Conservation (phyloP, 495 filamentous ascomycete genomes). For the Podospora pseudoanserina region DNA sequence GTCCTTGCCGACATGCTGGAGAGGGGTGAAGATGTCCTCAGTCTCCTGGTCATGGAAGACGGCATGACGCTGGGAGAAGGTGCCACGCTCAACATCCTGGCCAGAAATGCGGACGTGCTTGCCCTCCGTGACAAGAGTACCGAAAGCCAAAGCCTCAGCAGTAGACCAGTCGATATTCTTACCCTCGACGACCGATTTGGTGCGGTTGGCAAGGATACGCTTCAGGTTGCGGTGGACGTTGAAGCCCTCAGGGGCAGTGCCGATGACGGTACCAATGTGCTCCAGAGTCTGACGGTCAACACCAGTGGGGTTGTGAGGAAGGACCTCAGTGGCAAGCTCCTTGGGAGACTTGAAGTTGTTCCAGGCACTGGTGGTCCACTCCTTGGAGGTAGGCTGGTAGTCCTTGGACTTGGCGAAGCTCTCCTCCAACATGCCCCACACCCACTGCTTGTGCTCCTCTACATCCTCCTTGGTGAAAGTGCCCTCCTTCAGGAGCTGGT, state of each 20-base stretch:
- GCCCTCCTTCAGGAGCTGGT: conserved; percentile 81
- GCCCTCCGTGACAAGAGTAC: conserved; percentile 82
- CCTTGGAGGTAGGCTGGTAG: conserved; percentile 92
- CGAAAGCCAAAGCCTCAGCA: conserved; percentile 93
- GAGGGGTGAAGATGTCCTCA: conserved; percentile 86
- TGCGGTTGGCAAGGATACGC: conserved; percentile 85
- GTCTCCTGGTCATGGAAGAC: conserved; percentile 96
- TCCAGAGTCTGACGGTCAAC: conserved; percentile 65
- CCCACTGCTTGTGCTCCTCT: conserved; percentile 99
- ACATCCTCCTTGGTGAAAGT: conserved; percentile 97
- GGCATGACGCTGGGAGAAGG: conserved; percentile 96
- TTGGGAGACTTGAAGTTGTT: conserved; percentile 99
- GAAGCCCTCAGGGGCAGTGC: conserved; percentile 77
- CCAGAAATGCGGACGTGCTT: conserved; percentile 96
- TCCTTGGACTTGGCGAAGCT: conserved; percentile 96
- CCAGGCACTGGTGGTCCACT: conserved; percentile 98
- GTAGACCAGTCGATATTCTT: conserved; percentile 97
- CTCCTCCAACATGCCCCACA: conserved; percentile 97
- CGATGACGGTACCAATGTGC: conserved; percentile 75
- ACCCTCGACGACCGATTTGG: conserved; percentile 89
- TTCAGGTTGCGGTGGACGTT: conserved; percentile 89
- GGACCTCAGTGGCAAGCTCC: conserved; percentile 89
- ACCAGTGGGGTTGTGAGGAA: conserved; percentile 87
- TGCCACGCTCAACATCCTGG: conserved; percentile 98
- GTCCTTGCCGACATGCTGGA: conserved; percentile 81